Base-by-base conservation (phyloP, 768 basidiomycete species). In the Kwoniella newhampshirensis region DNA sequence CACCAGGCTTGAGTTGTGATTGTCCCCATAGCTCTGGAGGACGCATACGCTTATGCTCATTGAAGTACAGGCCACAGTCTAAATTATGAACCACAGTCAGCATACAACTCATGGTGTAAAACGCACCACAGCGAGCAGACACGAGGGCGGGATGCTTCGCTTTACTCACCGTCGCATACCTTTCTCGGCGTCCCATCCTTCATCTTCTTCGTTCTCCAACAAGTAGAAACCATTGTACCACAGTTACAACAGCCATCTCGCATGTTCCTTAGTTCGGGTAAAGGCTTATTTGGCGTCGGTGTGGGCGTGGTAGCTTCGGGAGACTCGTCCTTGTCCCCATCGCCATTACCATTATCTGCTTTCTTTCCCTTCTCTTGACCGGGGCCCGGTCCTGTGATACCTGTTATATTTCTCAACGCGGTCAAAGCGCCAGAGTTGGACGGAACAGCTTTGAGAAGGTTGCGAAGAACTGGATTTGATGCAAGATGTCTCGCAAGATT, bases 31-130 rank as follows among this genome's bases (percentile, higher is more conserved):
- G 26, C 43, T 71, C 69, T 26, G 55, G 51, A 5, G 71, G 71
- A 25, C 71, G 60, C 68, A 73, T 70, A 3, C 55, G 54, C 48
- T 73, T 73, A 35, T 68, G 51, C 41, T 67, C 51, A 51, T 73
- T 73, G 52, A 68, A 73, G 53, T 70, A 73, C 12, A 67, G 37
- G 2, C 68, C 71, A 39, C 71, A 73, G 9, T 54, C 69, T 71
- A 41, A 23, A 17, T 13, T 23, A 9, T 6, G 41, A 46, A 8
- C 37, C 7, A 21, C 21, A 3, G 41, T 53, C 44, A 54, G 53
- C 44, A n/a, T n/a, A n/a, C n/a, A n/a, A n/a, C n/a, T n/a, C n/a
- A n/a, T n/a, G n/a, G n/a, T n/a, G n/a, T n/a, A n/a, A n/a, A n/a
- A n/a, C n/a, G n/a, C n/a, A n/a, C n/a, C n/a, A n/a, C n/a, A n/a